A percentile compares a stretch with the other conserved stretches of the same genome.
Evolutionary conservation across 164 flowering plant species (phyloP).

Genomic region (Kalanchoe fedtschenkoi): DNA sequence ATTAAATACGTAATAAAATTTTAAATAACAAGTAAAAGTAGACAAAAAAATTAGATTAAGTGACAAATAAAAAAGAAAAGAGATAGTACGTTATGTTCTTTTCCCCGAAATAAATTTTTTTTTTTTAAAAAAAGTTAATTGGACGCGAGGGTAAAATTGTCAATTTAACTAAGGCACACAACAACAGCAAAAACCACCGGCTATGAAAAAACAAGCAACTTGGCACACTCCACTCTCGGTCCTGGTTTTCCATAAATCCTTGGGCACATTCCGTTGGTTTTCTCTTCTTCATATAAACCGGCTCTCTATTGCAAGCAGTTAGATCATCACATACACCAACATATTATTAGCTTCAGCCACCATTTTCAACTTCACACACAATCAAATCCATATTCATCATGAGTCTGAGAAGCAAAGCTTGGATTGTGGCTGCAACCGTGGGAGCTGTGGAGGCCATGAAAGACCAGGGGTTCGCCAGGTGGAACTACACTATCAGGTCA

Average conservation of each 20-base stretch:
- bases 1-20: too few species aligned
- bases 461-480: constrained; percentile 22
- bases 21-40: too few species aligned
- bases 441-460: constrained; percentile 22
- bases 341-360: background rate
- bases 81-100: too few species aligned
- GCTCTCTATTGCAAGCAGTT: background rate
- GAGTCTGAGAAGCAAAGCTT: constrained; percentile 19
- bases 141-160: background rate
- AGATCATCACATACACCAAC: too few species aligned
- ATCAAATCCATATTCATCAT: constrained; percentile 3
- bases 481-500: constrained; percentile 19
- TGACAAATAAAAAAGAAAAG: too few species aligned
- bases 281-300: background rate
- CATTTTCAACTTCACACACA: background rate
- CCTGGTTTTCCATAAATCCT: background rate
- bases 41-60: too few species aligned
- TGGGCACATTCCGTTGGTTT: background rate
- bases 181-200: too few species aligned
- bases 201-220: background rate
- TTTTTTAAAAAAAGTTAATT: too few species aligned
- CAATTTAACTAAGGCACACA: too few species aligned
- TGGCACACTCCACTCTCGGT: background rate
- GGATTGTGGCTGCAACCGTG: constrained; percentile 20
- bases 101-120: too few species aligned